These are phyloP conservation scores for Berberis thunbergii DNA, from an alignment of 164 flowering plant species.

Conservation along the genomic window DNA sequence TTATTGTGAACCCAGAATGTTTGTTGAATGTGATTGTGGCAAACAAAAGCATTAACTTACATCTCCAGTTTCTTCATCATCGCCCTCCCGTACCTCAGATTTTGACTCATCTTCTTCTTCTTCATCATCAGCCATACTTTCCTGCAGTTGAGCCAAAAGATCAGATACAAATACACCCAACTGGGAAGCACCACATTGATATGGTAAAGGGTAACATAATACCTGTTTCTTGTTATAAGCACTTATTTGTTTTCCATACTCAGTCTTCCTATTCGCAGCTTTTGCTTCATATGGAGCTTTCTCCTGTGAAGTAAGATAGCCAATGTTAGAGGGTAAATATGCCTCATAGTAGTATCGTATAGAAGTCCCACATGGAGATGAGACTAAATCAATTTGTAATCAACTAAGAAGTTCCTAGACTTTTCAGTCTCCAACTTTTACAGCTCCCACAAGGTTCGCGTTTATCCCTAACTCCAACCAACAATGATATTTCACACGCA, in stretches of 20 bases:
- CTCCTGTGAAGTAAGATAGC: conserved; percentile 29
- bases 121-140: conserved; percentile 36
- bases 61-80: conserved; percentile 32
- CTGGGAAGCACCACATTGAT: neutral
- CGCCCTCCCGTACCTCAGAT: conserved; percentile 41
- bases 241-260: conserved; percentile 59
- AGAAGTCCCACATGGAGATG: too few relatives aligned
- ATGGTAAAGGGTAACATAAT: too few relatives aligned
- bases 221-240: conserved; percentile 73
- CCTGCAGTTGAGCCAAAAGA: conserved; percentile 19
- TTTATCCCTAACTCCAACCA: too few relatives aligned
- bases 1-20: neutral
- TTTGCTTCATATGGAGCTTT: conserved; percentile 80
- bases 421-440: too few relatives aligned
- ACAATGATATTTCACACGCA: too few relatives aligned
- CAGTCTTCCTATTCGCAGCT: conserved; percentile 63
- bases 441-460: too few relatives aligned
- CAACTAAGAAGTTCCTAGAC: too few relatives aligned
- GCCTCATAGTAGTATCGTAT: neutral
- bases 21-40: neutral
- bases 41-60: conserved; percentile 8
- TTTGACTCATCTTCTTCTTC: conserved; percentile 59
- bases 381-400: too few relatives aligned
- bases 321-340: neutral
- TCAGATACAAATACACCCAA: neutral